These are phyloP conservation scores for Blastocystis sp. DNA, from an alignment of 352 stramenopile genomes.

Conservation along the genomic window DNA sequence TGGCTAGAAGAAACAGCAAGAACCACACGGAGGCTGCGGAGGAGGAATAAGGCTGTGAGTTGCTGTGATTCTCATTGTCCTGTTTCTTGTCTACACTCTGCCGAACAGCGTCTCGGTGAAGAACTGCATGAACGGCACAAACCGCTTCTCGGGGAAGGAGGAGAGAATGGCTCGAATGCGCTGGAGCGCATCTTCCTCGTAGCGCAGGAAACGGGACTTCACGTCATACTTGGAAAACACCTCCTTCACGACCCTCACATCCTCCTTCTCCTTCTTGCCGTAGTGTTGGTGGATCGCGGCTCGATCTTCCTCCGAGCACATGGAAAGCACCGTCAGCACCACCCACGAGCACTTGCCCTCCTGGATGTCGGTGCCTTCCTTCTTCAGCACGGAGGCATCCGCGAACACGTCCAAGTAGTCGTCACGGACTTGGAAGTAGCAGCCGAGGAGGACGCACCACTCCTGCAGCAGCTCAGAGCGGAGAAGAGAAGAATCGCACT, in stretches of 20 bases:
- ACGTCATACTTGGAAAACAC: constrained; percentile 19
- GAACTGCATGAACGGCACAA: background rate
- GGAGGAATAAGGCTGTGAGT: no score
- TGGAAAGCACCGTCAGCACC: constrained; percentile 23
- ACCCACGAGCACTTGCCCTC: constrained; percentile 57
- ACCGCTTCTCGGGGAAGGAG: constrained; percentile 18
- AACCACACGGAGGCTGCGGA: no score
- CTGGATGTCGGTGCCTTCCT: constrained; percentile 52
- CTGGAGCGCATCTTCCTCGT: background rate
- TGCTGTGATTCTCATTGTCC: no score
- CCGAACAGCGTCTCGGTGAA: constrained; percentile 16
- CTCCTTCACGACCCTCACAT: background rate
- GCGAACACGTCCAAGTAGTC: constrained; percentile 54
- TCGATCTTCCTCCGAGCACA: constrained; percentile 38
- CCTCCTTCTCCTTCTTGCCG: constrained; percentile 15
- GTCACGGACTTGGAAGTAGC: constrained; percentile 46
- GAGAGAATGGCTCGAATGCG: background rate
- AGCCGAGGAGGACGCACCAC: background rate
- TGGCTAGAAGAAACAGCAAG: no score
- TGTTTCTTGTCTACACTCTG: background rate
- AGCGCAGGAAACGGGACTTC: background rate
- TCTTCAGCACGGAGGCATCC: constrained; percentile 30
- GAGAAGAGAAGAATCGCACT: background rate
- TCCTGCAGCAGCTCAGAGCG: background rate
- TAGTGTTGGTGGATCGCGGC: background rate